These are phyloP conservation scores for Trichoderma orchidacearum DNA, from an alignment of 495 filamentous ascomycete species.

Conservation along the genomic window DNA sequence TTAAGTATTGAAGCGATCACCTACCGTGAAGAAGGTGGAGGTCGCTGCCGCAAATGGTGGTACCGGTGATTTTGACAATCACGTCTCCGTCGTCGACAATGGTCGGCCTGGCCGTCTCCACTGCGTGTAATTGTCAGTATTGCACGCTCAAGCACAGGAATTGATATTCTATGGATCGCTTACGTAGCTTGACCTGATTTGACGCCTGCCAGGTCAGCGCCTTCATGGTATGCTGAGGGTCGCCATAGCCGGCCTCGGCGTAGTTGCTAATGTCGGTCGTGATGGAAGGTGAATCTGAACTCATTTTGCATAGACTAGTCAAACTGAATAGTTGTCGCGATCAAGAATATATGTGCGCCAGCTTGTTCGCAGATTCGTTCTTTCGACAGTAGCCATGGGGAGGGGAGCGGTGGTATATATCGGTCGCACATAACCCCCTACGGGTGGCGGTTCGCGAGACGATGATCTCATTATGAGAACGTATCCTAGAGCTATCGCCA, in stretches of 20 bases:
- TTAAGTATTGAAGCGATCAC: slow-evolving; percentile 11
- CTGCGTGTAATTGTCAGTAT: slow-evolving; percentile 8
- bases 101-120: slow-evolving; percentile 52
- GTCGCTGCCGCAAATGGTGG: slow-evolving; percentile 78
- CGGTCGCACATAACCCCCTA: too few relatives aligned
- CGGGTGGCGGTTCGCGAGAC: too few relatives aligned
- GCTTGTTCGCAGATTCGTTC: too few relatives aligned
- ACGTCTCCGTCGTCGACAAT: slow-evolving; percentile 65
- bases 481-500: too few relatives aligned
- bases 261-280: neutral
- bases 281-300: neutral
- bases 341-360: neutral
- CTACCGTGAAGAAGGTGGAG: slow-evolving; percentile 64
- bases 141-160: too few relatives aligned
- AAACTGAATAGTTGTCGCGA: neutral
- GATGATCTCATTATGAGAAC: too few relatives aligned
- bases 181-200: slow-evolving; percentile 44
- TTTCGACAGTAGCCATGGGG: too few relatives aligned
- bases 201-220: slow-evolving; percentile 62
- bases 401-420: too few relatives aligned
- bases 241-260: neutral
- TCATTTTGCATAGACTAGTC: neutral
- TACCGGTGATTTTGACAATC: slow-evolving; percentile 73
- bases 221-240: slow-evolving; percentile 48
- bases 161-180: too few relatives aligned